Evolutionary conservation across 169 alveolate species (phyloP).

Genomic region (Cryptosporidium canis): DNA sequence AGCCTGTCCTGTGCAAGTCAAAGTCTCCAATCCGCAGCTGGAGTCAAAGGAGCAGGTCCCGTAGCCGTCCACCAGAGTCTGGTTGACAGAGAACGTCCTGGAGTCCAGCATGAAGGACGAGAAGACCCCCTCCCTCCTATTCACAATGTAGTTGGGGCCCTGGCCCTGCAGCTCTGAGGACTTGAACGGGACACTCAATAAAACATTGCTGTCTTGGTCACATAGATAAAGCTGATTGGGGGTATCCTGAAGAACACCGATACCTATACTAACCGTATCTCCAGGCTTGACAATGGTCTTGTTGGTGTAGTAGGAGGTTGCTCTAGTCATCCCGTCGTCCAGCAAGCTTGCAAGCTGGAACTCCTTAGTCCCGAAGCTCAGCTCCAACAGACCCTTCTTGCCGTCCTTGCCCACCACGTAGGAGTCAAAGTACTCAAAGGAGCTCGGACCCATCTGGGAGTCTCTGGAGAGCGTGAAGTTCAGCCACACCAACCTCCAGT

Average conservation of each 20-base stretch:
- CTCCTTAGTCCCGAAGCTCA: not conserved
- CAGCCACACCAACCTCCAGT: conserved; percentile 15
- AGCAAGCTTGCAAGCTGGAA: not conserved
- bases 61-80: conserved; percentile 9
- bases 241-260: not conserved
- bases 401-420: not conserved
- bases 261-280: not conserved
- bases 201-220: not conserved
- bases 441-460: not conserved
- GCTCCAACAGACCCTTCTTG: not conserved
- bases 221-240: not conserved
- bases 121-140: conserved; percentile 9
- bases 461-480: conserved; percentile 27
- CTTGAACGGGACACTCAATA: not conserved
- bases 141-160: not conserved
- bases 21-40: conserved; percentile 10
- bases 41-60: conserved; percentile 46
- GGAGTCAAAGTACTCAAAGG: not conserved
- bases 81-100: not conserved
- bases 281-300: conserved; percentile 7
- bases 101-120: conserved; percentile 35
- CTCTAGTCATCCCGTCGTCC: no score
- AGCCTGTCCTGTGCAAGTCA: conserved; percentile 26
- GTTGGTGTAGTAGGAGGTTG: conserved; percentile 7
- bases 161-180: not conserved